These are phyloP conservation scores for Podaxis sp. DNA, from an alignment of 768 basidiomycete species.

Conservation along the genomic window DNA sequence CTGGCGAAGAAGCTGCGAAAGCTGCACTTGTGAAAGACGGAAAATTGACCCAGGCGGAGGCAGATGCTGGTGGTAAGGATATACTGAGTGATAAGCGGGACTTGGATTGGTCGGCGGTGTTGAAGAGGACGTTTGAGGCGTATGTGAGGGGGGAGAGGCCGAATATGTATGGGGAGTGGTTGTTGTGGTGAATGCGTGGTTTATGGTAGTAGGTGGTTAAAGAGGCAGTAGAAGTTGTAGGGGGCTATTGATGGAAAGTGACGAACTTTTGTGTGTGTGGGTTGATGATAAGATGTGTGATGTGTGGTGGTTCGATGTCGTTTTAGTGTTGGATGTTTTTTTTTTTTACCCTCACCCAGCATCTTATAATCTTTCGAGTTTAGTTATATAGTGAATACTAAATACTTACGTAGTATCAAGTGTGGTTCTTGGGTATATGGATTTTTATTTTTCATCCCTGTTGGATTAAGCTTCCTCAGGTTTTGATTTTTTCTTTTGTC, in stretches of 20 bases:
- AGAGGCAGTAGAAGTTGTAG: not conserved
- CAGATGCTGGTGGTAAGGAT: conserved; percentile 15
- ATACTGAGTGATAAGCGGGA: conserved; percentile 58
- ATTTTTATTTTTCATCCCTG: not conserved
- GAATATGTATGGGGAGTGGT: conserved; percentile 90
- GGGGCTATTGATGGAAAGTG: not conserved
- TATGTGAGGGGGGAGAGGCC: conserved; percentile 84
- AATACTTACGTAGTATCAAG: not conserved
- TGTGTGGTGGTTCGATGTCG: too few species aligned
- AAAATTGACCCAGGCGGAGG: conserved; percentile 17
- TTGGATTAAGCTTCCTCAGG: not conserved
- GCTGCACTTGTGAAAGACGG: conserved; percentile 29
- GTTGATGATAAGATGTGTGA: not conserved
- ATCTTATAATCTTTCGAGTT: not conserved
- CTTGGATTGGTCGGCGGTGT: conserved; percentile 80
- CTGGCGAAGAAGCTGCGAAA: conserved; percentile 68
- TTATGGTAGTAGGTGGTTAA: not conserved
- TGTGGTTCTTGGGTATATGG: not conserved
- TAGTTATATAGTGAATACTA: not conserved
- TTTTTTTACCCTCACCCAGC: not conserved
- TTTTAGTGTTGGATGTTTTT: not conserved
- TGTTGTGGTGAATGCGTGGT: conserved; percentile 28
- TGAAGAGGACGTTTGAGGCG: conserved; percentile 93
- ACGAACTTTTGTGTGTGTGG: not conserved
- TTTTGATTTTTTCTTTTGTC: not conserved